These are phyloP conservation scores for Leccinum subgranulosum DNA, from an alignment of 768 basidiomycete genomes.

Conservation along the genomic window DNA sequence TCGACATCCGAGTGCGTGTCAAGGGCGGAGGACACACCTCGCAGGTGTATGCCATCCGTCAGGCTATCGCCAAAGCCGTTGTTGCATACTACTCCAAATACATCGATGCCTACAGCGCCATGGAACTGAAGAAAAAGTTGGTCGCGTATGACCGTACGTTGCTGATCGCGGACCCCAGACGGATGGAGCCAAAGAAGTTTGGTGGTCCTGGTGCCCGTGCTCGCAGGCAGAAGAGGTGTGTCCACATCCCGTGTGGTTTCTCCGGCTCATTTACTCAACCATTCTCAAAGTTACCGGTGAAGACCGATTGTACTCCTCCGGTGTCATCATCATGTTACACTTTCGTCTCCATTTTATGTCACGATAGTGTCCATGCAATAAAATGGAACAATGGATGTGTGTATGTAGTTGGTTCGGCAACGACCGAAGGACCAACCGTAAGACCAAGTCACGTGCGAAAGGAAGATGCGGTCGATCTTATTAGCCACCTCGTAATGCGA, in stretches of 20 bases:
- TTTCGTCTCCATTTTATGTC: conserved; percentile 35
- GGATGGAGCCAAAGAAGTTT: conserved; percentile 99
- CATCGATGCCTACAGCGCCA: conserved; percentile 93
- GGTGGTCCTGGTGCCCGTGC: conserved; percentile 98
- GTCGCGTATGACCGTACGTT: conserved; percentile 92
- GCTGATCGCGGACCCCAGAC: conserved; percentile 90
- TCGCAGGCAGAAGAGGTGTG: conserved; percentile 93
- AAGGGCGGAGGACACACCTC: conserved; percentile 99
- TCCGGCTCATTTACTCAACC: conserved; percentile 11
- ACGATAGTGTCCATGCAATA: conserved; percentile 36
- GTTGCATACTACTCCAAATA: conserved; percentile 99
- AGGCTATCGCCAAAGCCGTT: conserved; percentile 96
- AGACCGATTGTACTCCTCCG: conserved; percentile 33
- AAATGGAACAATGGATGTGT: conserved; percentile 14
- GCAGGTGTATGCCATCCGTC: conserved; percentile 97
- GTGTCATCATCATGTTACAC: conserved; percentile 43
- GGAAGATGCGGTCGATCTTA: not conserved
- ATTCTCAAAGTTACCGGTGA: conserved; percentile 63
- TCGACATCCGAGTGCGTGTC: conserved; percentile 97
- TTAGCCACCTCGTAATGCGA: not conserved
- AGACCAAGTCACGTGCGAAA: conserved; percentile 10
- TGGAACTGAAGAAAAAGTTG: conserved; percentile 98
- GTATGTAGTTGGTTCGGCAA: not conserved
- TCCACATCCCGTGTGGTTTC: not conserved
- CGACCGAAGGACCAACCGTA: not conserved